Conservation (phyloP, 768 basidiomycete species). For the Floccularia luteovirens region DNA sequence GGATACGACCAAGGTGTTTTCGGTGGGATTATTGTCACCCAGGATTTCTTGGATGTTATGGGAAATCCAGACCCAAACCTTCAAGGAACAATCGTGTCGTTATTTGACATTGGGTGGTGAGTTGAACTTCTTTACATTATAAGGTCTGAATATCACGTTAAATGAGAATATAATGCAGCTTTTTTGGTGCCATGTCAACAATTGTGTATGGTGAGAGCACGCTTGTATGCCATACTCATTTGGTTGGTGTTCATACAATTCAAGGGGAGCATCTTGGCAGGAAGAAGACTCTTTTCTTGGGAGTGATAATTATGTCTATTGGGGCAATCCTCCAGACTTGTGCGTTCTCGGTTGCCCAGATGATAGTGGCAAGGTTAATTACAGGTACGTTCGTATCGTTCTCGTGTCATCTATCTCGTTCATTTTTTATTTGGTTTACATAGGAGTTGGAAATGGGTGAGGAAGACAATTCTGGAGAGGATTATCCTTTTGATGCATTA, state of each 20-base stretch:
- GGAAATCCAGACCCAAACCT: slow-evolving; percentile 35
- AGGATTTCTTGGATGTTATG: slow-evolving; percentile 36
- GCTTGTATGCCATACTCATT: not conserved
- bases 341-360: slow-evolving; percentile 34
- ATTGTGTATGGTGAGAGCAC: slow-evolving; percentile 25
- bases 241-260: not conserved
- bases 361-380: slow-evolving; percentile 40
- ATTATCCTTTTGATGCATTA: not conserved
- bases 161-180: too few species aligned
- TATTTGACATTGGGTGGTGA: slow-evolving; percentile 45
- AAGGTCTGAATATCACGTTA: not conserved
- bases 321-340: slow-evolving; percentile 44
- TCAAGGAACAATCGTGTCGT: slow-evolving; percentile 42
- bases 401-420: not conserved
- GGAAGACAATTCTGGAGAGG: not conserved
- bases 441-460: slow-evolving; percentile 41
- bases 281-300: slow-evolving; percentile 40
- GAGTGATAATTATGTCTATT: slow-evolving; percentile 43
- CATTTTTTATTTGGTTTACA: not conserved
- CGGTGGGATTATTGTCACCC: slow-evolving; percentile 43
- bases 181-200: slow-evolving; percentile 37
- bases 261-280: slow-evolving; percentile 33
- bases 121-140: not conserved
- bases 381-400: slow-evolving; percentile 28
- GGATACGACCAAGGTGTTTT: slow-evolving; percentile 48